phyloP scores from a whole-genome alignment of 768 basidiomycete genomes.

The Leccinum fibrillosum region DNA sequence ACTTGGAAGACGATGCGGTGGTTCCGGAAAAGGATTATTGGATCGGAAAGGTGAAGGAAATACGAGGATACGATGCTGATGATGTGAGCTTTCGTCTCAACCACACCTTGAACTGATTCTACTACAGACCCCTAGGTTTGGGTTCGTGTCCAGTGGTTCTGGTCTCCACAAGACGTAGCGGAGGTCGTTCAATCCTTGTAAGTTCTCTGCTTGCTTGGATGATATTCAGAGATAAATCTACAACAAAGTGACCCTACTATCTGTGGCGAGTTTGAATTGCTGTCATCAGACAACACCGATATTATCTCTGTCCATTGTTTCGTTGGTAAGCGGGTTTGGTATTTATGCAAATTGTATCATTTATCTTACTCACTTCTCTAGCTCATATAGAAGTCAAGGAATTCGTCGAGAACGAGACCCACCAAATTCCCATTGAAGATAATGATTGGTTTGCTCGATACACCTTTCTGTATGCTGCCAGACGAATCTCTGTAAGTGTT shows the following conservation, averaged over 20 bases:
- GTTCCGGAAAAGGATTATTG: conserved; percentile 43
- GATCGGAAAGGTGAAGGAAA: conserved; percentile 49
- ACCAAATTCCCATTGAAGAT: conserved; percentile 39
- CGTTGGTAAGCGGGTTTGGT: conserved; percentile 34
- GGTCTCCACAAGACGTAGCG: conserved; percentile 46
- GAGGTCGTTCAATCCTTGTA: conserved; percentile 47
- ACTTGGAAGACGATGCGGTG: not conserved
- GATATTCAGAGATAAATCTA: not conserved
- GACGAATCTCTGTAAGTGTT: conserved; percentile 35
- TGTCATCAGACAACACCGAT: conserved; percentile 49
- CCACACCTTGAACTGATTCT: not conserved
- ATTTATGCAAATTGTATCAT: not conserved
- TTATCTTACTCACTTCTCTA: conserved; percentile 12
- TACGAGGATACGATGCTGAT: conserved; percentile 32
- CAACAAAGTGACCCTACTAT: conserved; percentile 34
- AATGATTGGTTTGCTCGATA: conserved; percentile 50
- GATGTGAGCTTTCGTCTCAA: conserved; percentile 23
- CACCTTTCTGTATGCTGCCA: conserved; percentile 33
- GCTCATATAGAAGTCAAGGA: conserved; percentile 33
- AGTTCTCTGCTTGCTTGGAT: conserved; percentile 12
- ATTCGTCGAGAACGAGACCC: conserved; percentile 38
- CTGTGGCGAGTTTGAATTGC: conserved; percentile 47
- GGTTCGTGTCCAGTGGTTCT: conserved; percentile 55
- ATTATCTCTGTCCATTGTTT: conserved; percentile 44
- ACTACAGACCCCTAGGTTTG: conserved; percentile 40